Conservation (phyloP, 108 stramenopile species). For the Schizochytrium sp. region DNA sequence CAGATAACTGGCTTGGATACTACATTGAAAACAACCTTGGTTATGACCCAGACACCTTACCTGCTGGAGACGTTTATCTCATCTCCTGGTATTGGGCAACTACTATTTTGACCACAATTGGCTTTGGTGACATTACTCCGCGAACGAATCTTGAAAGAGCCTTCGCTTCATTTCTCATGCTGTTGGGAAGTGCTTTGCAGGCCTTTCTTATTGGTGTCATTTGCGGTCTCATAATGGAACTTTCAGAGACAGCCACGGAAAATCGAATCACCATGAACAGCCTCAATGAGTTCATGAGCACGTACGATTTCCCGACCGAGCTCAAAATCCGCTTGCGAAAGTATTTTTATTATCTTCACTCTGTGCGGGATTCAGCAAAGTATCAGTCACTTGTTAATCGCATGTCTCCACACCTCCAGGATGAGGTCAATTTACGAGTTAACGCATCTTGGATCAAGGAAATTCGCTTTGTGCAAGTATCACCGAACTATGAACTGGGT, state of each 20-base stretch:
- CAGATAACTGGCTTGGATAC: constrained; percentile 8
- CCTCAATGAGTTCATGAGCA: constrained; percentile 51
- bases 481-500: neutral
- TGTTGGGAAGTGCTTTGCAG: constrained; percentile 34
- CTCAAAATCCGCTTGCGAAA: constrained; percentile 38
- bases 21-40: constrained; percentile 37
- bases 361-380: neutral
- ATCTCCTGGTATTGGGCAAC: constrained; percentile 33
- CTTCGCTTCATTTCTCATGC: constrained; percentile 39
- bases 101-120: constrained; percentile 38
- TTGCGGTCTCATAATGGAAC: constrained; percentile 41
- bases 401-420: constrained; percentile 54
- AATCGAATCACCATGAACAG: constrained; percentile 13
- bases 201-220: constrained; percentile 46
- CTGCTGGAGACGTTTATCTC: neutral
- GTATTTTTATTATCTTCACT: constrained; percentile 5
- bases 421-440: constrained; percentile 5
- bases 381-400: neutral
- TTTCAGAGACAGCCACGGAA: constrained; percentile 18
- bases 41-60: neutral
- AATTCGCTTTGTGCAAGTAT: constrained; percentile 16
- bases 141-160: neutral
- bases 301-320: constrained; percentile 30
- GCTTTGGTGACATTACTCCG: constrained; percentile 32
- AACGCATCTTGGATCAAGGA: constrained; percentile 23